phyloP scores from a whole-genome alignment of 192 early-diverging fungal species.

The Coemansia sp. region DNA sequence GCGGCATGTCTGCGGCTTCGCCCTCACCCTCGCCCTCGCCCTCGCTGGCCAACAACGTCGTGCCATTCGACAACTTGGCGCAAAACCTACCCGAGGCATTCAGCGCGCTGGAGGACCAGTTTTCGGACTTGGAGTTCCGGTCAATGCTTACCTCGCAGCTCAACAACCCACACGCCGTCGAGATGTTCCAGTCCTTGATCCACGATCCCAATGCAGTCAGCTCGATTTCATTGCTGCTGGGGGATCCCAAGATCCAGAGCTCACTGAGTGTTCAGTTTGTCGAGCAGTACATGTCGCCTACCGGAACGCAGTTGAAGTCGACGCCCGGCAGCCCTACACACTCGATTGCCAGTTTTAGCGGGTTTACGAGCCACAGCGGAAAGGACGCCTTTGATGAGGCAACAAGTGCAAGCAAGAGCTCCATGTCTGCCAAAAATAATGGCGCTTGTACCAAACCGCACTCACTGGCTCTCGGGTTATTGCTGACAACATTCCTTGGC shows the following conservation, averaged over 20 bases:
- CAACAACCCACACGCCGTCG: constrained; percentile 51
- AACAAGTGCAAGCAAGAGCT: constrained; percentile 8
- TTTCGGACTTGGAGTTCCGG: constrained; percentile 38
- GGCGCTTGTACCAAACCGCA: constrained; percentile 15
- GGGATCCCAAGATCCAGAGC: constrained; percentile 49
- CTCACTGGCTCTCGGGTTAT: constrained; percentile 26
- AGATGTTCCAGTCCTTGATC: constrained; percentile 55
- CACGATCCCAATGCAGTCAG: constrained; percentile 42
- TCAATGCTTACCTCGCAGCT: constrained; percentile 50
- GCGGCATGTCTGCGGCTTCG: constrained; percentile 1
- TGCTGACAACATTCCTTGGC: constrained; percentile 24
- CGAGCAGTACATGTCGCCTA: constrained; percentile 29
- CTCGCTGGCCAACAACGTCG: constrained; percentile 4
- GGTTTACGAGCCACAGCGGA: constrained; percentile 13
- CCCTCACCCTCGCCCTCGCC: too few relatives aligned
- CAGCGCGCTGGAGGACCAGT: constrained; percentile 44
- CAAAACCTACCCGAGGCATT: constrained; percentile 53
- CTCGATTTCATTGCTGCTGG: constrained; percentile 47
- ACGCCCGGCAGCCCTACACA: not conserved
- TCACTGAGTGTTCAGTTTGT: constrained; percentile 52
- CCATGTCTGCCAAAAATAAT: constrained; percentile 16
- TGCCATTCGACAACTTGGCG: constrained; percentile 51
- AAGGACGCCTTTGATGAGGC: constrained; percentile 24
- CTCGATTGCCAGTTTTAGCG: constrained; percentile 15
- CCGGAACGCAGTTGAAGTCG: not conserved